Evolutionary conservation across 805 yeast genomes (phyloP), one percentile per base, ranked within the genome.

Genomic region (Ogataea trehaloabstinens): DNA sequence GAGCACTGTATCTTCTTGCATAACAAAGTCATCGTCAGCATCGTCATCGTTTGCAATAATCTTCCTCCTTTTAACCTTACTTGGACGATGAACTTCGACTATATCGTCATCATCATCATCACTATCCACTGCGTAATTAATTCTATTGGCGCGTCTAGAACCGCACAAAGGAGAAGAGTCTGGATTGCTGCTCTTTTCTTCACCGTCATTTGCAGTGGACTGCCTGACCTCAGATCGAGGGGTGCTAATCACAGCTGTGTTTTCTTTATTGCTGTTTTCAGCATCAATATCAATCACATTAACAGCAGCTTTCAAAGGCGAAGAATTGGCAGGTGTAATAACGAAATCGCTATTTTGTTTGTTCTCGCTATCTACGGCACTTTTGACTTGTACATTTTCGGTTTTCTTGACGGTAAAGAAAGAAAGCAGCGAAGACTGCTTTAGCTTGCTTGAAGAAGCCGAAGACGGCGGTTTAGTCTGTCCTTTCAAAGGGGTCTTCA

Each of bases 341-440:
- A 42, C 1, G 15, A 27, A 28, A 11, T 16, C 13, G 13, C 40
- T 35, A 11, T 28, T 15, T 7, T 8, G 13, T 4, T 33, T 19
- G 3, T 31, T 18, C 8, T 24, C 24, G 0, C 16, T 30, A 17
- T 35, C 27, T 4, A 16, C 16, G 8, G 16, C 15, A 11, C 31
- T 8, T 16, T 42, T 30, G 19, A 28, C 37, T 11, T 32, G 31
- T 22, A 12, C 11, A 24, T 40, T 36, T 24, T 36, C 20, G 19
- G 43, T 46, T 11, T 36, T 30, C 34, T 30, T 31, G 15, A 43
- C 52, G 4, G 48, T 18, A 32, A 62, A 62, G 35, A 62, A 62
- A 3, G 67, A 58, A 40, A 62, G 45, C 35, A 62, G 43, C 5
- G 61, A 55, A 5, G 60, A 28, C 42, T 62, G 66, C 39, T 58